These are phyloP conservation scores for Fusarium sp. DNA, from an alignment of 2,329 filamentous ascomycete genomes.

Conservation along the genomic window DNA sequence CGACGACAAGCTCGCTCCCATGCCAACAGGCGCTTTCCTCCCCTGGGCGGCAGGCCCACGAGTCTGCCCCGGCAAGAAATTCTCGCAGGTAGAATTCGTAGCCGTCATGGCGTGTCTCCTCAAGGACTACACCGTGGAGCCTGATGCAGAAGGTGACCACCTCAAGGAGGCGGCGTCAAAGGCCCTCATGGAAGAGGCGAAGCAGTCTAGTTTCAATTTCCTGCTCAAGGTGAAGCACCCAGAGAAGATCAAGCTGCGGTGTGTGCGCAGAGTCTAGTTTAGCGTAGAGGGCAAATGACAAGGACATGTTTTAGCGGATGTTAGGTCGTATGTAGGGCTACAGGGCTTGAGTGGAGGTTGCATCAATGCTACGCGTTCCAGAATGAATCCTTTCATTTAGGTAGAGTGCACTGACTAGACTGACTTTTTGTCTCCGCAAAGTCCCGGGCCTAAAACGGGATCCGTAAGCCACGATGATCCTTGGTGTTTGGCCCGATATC, in stretches of 20 bases:
- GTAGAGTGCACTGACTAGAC: background rate
- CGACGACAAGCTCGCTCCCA: constrained; percentile 17
- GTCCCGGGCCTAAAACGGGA: background rate
- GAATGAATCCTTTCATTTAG: background rate
- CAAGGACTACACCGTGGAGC: constrained; percentile 32
- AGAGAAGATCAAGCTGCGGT: constrained; percentile 33
- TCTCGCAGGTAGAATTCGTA: constrained; percentile 41
- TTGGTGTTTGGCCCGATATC: background rate
- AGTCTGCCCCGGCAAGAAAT: constrained; percentile 38
- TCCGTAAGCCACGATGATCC: background rate
- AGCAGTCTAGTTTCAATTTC: constrained; percentile 40
- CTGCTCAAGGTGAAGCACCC: constrained; percentile 39
- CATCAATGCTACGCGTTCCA: background rate
- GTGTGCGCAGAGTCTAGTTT: constrained; percentile 15
- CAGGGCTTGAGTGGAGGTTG: background rate
- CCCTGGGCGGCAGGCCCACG: constrained; percentile 33
- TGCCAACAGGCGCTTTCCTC: constrained; percentile 24
- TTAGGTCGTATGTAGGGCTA: background rate
- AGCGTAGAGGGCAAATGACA: background rate
- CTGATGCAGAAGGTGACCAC: constrained; percentile 14
- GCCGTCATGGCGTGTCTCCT: constrained; percentile 33
- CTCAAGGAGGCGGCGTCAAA: constrained; percentile 21
- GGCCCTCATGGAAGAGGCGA: constrained; percentile 36
- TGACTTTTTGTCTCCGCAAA: background rate
- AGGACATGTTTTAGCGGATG: background rate